Evolutionary conservation across 148 eudicot genomes (phyloP).

Genomic region (Pouteria glomerata): DNA sequence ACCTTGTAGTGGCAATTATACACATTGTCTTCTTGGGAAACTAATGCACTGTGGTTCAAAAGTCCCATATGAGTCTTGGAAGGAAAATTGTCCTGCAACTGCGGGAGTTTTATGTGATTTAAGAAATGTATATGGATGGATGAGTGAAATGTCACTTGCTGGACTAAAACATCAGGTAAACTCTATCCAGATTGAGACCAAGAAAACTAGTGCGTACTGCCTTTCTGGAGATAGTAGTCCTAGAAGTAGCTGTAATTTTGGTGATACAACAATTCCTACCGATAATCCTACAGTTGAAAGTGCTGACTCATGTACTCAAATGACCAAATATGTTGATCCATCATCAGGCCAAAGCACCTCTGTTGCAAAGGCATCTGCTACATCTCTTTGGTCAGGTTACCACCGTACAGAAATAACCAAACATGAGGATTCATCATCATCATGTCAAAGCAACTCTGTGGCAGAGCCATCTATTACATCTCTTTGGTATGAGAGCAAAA

Average conservation of each 20-base stretch:
- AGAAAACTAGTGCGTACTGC: slow-evolving; percentile 23
- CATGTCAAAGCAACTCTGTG: slow-evolving; percentile 9
- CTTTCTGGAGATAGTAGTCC: slow-evolving; percentile 12
- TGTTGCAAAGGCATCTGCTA: slow-evolving; percentile 6
- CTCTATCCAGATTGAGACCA: slow-evolving; percentile 13
- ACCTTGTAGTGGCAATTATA: slow-evolving; percentile 24
- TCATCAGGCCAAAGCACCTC: slow-evolving; percentile 15
- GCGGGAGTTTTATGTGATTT: slow-evolving; percentile 23
- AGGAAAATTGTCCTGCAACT: slow-evolving; percentile 17
- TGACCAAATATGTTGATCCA: slow-evolving; percentile 11
- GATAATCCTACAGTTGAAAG: slow-evolving; percentile 12
- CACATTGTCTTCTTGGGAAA: slow-evolving; percentile 20
- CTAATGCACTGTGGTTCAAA: slow-evolving; percentile 14
- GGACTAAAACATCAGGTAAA: slow-evolving; percentile 22
- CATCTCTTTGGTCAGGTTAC: slow-evolving; percentile 30
- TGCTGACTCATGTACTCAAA: slow-evolving; percentile 20
- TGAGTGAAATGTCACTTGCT: slow-evolving; percentile 28
- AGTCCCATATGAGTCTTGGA: slow-evolving; percentile 14
- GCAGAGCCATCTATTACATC: no score
- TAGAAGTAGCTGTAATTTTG: slow-evolving; percentile 18
- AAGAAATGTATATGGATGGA: slow-evolving; percentile 40
- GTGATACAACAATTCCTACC: slow-evolving; percentile 14
- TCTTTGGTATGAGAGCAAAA: slow-evolving; percentile 19
- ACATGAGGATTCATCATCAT: no score
- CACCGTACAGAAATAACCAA: no score